Evolutionary conservation across 768 basidiomycete species (phyloP).

Genomic region (Boletales sp.): DNA sequence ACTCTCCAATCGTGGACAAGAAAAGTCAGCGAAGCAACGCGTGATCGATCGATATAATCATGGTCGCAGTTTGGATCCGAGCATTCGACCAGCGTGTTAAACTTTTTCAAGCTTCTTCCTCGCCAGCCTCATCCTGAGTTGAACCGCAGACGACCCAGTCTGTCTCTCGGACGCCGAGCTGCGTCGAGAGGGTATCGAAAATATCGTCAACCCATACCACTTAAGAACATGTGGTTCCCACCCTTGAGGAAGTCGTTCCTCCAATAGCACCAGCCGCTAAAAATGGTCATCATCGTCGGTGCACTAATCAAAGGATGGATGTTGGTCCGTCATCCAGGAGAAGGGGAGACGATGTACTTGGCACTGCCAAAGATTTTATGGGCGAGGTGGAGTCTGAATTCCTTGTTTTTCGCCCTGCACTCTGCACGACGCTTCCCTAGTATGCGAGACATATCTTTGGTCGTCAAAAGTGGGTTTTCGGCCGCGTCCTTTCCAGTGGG

Average conservation of each 20-base stretch:
- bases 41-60: too few relatives aligned
- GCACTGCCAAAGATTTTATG: slow-evolving; percentile 65
- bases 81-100: too few relatives aligned
- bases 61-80: too few relatives aligned
- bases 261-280: slow-evolving; percentile 45
- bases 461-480: slow-evolving; percentile 48
- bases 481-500: slow-evolving; percentile 56
- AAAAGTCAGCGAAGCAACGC: too few relatives aligned
- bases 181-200: slow-evolving; percentile 38
- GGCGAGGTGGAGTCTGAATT: slow-evolving; percentile 45
- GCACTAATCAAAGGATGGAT: slow-evolving; percentile 36
- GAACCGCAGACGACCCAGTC: slow-evolving; percentile 18
- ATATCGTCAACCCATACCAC: slow-evolving; percentile 57
- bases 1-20: too few relatives aligned
- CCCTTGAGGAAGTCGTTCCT: slow-evolving; percentile 67
- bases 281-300: slow-evolving; percentile 58
- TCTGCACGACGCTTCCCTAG: slow-evolving; percentile 61
- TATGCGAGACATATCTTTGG: slow-evolving; percentile 54
- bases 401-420: slow-evolving; percentile 47
- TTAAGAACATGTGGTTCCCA: slow-evolving; percentile 64
- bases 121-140: too few relatives aligned
- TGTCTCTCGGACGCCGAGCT: slow-evolving; percentile 13
- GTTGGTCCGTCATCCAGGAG: not conserved
- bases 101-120: too few relatives aligned
- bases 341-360: slow-evolving; percentile 46